Evolutionary conservation across 2,329 filamentous ascomycete genomes (phyloP).

Genomic region (Aureobasidium sp.): DNA sequence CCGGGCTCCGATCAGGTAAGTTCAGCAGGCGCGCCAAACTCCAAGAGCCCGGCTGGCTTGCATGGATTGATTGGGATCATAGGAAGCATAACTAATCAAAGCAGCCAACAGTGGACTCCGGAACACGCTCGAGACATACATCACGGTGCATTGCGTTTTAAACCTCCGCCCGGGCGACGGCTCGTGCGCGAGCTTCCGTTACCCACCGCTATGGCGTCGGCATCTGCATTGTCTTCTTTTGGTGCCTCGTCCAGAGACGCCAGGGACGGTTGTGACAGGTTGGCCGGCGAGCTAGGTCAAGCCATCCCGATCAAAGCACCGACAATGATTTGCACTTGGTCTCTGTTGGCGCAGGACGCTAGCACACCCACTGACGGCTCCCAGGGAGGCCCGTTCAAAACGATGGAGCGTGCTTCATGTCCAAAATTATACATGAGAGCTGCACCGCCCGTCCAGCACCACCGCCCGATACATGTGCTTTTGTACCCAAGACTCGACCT

Average conservation of each 20-base stretch:
- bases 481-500: constrained; percentile 4
- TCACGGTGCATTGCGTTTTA: constrained; percentile 9
- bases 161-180: constrained; percentile 10
- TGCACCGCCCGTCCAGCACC: constrained; percentile 7
- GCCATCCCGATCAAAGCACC: constrained; percentile 11
- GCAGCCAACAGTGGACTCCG: neutral
- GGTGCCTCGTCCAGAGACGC: constrained; percentile 10
- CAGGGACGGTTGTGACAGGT: constrained; percentile 14
- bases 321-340: constrained; percentile 11
- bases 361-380: constrained; percentile 11
- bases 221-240: constrained; percentile 12
- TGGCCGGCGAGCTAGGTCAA: constrained; percentile 10
- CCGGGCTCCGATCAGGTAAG: neutral
- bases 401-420: constrained; percentile 11
- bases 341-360: constrained; percentile 11
- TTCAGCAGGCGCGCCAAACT: constrained; percentile 4
- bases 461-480: constrained; percentile 5
- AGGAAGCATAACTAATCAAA: neutral
- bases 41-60: constrained; percentile 5
- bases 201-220: constrained; percentile 13
- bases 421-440: constrained; percentile 12
- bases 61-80: neutral
- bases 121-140: constrained; percentile 9
- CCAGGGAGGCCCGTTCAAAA: constrained; percentile 8
- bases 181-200: constrained; percentile 12